Evolutionary conservation across 192 early-diverging fungal species (phyloP).

Genomic region (Backusella luteola): DNA sequence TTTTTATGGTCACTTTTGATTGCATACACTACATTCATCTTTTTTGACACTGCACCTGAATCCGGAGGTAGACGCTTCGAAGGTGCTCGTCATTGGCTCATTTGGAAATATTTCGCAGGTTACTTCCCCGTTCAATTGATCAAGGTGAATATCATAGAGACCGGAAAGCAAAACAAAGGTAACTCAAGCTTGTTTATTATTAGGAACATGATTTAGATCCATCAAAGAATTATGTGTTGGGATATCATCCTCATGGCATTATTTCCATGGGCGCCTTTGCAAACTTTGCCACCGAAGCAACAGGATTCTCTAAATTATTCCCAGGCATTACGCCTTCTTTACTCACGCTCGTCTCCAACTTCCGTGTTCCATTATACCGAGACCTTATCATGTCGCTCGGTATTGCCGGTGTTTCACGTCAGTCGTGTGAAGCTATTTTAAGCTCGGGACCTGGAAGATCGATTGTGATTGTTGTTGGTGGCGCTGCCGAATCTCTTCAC

Average conservation of each 20-base stretch:
- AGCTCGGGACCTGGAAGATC: constrained; percentile 62
- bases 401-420: constrained; percentile 70
- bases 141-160: constrained; percentile 44
- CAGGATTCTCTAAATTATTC: constrained; percentile 68
- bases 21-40: constrained; percentile 75
- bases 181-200: neutral
- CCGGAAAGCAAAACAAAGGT: neutral
- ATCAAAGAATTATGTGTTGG: constrained; percentile 85
- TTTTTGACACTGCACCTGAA: constrained; percentile 76
- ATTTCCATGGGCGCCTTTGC: constrained; percentile 80
- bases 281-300: constrained; percentile 82
- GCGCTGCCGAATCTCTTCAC: constrained; percentile 79
- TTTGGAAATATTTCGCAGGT: constrained; percentile 79
- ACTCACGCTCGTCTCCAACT: constrained; percentile 82
- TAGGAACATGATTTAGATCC: constrained; percentile 84
- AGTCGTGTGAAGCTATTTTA: constrained; percentile 78
- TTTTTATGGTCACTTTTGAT: constrained; percentile 60
- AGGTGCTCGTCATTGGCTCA: constrained; percentile 42
- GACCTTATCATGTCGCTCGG: constrained; percentile 81
- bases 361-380: constrained; percentile 83
- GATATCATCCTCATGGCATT: constrained; percentile 91
- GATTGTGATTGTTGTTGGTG: constrained; percentile 88
- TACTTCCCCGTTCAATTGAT: constrained; percentile 81
- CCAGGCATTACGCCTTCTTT: constrained; percentile 79
- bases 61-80: constrained; percentile 69